Evolutionary conservation across 768 basidiomycete genomes (phyloP).

Genomic region (Russula olivacea): DNA sequence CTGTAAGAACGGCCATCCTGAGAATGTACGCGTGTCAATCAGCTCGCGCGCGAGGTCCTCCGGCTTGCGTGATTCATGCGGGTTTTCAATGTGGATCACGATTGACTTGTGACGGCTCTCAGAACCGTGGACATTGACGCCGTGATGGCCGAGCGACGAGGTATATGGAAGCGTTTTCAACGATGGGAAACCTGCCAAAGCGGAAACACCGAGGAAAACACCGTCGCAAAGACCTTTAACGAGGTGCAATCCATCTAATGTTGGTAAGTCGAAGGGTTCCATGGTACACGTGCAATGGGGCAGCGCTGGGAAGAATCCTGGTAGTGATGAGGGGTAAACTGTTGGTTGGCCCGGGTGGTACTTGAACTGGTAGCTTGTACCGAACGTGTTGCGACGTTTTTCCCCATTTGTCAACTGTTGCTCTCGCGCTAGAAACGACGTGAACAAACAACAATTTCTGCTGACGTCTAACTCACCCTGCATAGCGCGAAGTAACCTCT

Average conservation of each 20-base stretch:
- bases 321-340: slow-evolving; percentile 83
- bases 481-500: slow-evolving; percentile 78
- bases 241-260: slow-evolving; percentile 76
- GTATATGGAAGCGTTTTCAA: slow-evolving; percentile 82
- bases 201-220: slow-evolving; percentile 75
- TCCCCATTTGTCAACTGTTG: slow-evolving; percentile 74
- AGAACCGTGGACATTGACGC: slow-evolving; percentile 87
- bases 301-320: slow-evolving; percentile 91
- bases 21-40: slow-evolving; percentile 71
- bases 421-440: slow-evolving; percentile 53
- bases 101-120: slow-evolving; percentile 93
- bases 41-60: slow-evolving; percentile 70
- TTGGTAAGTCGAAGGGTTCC: slow-evolving; percentile 85
- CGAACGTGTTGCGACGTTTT: slow-evolving; percentile 63
- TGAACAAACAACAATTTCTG: slow-evolving; percentile 9
- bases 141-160: slow-evolving; percentile 72
- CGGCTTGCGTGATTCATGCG: slow-evolving; percentile 57
- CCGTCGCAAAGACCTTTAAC: slow-evolving; percentile 85
- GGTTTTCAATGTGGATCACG: slow-evolving; percentile 78
- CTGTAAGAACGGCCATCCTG: slow-evolving; percentile 92
- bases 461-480: slow-evolving; percentile 43
- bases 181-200: slow-evolving; percentile 95
- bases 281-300: slow-evolving; percentile 71
- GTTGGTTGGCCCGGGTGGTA: slow-evolving; percentile 60
- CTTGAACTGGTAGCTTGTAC: slow-evolving; percentile 73